phyloP scores from a whole-genome alignment of 2,329 filamentous ascomycete genomes.

The Talaromyces sp. region DNA sequence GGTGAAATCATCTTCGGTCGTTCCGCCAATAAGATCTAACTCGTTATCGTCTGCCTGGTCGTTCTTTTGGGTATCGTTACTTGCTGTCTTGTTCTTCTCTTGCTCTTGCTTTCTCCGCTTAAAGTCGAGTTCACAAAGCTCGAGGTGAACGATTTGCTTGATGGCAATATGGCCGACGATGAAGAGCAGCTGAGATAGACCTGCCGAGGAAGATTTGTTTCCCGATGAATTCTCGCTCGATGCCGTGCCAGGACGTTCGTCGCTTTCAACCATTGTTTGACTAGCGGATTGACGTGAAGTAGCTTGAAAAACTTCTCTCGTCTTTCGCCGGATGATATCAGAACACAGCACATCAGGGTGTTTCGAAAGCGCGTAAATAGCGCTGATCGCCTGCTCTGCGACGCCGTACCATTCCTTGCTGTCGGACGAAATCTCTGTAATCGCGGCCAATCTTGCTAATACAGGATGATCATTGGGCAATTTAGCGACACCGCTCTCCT shows the following conservation, averaged over 20 bases:
- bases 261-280: conserved; percentile 31
- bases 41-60: conserved; percentile 74
- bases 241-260: conserved; percentile 36
- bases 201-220: conserved; percentile 66
- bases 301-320: conserved; percentile 71
- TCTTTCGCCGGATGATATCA: conserved; percentile 83
- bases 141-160: conserved; percentile 97
- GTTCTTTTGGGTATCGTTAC: conserved; percentile 46
- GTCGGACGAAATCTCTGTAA: conserved; percentile 80
- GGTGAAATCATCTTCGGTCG: conserved; percentile 89
- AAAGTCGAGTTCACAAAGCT: conserved; percentile 96
- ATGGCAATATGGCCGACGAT: conserved; percentile 95
- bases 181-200: conserved; percentile 86
- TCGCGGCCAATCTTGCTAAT: conserved; percentile 73
- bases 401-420: conserved; percentile 95
- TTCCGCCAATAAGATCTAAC: conserved; percentile 92
- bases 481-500: conserved; percentile 63
- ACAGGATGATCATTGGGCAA: conserved; percentile 91
- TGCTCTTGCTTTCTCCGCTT: conserved; percentile 76
- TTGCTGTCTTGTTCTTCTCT: conserved; percentile 49
- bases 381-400: conserved; percentile 91
- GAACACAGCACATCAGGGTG: conserved; percentile 93
- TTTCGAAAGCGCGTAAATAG: conserved; percentile 90
- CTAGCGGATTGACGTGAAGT: conserved; percentile 32
- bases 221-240: conserved; percentile 44